Percentiles rank a stretch among this genome's conserved stretches.
Evolutionary conservation across 257 asterid species (phyloP).

Genomic region (Eustoma russellianum): DNA sequence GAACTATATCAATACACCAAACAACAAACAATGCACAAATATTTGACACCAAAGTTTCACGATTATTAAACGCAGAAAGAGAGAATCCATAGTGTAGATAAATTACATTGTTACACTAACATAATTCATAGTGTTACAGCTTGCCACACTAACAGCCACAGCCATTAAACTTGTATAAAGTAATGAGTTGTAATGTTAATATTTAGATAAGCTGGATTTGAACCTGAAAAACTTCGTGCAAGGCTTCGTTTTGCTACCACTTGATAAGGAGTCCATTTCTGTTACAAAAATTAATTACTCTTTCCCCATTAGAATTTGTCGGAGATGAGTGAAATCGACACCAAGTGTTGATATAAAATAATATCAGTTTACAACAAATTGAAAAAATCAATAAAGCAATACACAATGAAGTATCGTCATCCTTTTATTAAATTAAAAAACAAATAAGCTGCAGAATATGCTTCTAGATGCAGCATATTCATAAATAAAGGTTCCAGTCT

Average conservation of each 20-base stretch:
- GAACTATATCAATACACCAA: too few species aligned
- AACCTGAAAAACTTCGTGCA: slow-evolving; percentile 99
- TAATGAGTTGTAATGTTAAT: slow-evolving; percentile 11
- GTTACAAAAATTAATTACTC: slow-evolving; percentile 83
- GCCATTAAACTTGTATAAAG: neutral
- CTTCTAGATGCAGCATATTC: too few species aligned
- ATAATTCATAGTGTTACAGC: neutral
- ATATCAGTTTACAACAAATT: slow-evolving; percentile 9
- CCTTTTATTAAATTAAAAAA: too few species aligned
- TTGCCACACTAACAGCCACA: slow-evolving; percentile 4
- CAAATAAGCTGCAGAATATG: too few species aligned
- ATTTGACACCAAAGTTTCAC: too few species aligned
- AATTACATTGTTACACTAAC: neutral
- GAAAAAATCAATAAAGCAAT: slow-evolving; percentile 1
- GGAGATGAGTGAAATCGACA: slow-evolving; percentile 19
- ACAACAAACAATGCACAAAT: too few species aligned
- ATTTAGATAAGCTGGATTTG: slow-evolving; percentile 57
- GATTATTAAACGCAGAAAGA: too few species aligned
- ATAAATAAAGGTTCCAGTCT: too few species aligned
- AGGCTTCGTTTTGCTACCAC: slow-evolving; percentile 99
- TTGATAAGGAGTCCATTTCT: slow-evolving; percentile 80
- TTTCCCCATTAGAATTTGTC: slow-evolving; percentile 45
- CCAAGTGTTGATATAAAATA: slow-evolving; percentile 7
- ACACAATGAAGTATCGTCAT: too few species aligned
- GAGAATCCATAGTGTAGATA: neutral